Conservation (phyloP, 371 early-diverging fungal species). For the Mycotypha africana region DNA sequence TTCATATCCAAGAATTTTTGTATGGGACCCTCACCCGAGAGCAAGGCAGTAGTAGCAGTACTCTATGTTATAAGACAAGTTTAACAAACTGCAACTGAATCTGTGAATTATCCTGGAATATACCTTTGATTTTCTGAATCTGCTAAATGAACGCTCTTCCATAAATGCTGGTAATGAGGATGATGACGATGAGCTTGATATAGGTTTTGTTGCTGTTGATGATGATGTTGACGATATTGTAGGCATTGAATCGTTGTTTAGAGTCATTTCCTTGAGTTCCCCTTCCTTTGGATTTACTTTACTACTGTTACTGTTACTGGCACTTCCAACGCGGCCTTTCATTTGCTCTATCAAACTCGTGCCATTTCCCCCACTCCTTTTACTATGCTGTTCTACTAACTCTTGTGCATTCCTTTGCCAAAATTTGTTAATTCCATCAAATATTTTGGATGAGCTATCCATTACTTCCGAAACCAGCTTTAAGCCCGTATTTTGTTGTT, state of each 20-base stretch:
- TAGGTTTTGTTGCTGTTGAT: no score
- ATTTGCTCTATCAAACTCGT: no score
- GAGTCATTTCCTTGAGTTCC: constrained; percentile 21
- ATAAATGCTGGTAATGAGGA: constrained; percentile 18
- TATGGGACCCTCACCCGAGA: constrained; percentile 16
- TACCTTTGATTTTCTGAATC: no score
- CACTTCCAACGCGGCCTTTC: no score
- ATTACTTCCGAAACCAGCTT: constrained; percentile 39
- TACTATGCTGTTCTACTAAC: no score
- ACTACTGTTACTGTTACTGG: no score
- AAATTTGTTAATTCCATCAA: constrained; percentile 42
- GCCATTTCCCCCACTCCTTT: no score
- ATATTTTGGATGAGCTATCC: constrained; percentile 35
- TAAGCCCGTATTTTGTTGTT: constrained; percentile 17
- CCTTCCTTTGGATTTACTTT: no score
- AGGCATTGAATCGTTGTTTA: neutral
- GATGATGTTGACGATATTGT: no score
- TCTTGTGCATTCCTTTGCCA: constrained; percentile 33
- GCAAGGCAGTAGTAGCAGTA: neutral
- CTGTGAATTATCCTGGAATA: no score
- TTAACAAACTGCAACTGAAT: no score
- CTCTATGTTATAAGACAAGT: neutral
- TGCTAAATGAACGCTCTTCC: constrained; percentile 13
- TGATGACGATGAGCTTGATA: neutral
- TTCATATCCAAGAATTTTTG: constrained; percentile 22